Percentiles rank a stretch among this genome's conserved stretches.
Evolutionary conservation across 805 yeast genomes (phyloP).

Genomic region (Metschnikowia henanensis): DNA sequence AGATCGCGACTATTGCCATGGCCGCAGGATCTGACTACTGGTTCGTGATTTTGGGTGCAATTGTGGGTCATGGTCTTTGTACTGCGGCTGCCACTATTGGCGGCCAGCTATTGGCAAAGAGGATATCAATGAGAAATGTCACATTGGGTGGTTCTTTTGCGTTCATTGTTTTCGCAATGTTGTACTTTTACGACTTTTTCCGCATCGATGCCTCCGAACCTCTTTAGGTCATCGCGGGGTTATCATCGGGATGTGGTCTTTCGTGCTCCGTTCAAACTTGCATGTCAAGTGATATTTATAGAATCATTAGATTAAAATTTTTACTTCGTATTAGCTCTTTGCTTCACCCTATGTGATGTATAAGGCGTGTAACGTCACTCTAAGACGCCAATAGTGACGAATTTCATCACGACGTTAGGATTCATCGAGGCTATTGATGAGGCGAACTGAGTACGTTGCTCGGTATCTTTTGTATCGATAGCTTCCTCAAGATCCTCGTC

Average conservation of each 20-base stretch:
- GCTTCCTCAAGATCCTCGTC: slow-evolving; percentile 24
- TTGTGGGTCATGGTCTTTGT: slow-evolving; percentile 85
- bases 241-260: too few species aligned
- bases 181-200: slow-evolving; percentile 74
- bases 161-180: slow-evolving; percentile 76
- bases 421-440: slow-evolving; percentile 20
- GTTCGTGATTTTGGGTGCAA: slow-evolving; percentile 86
- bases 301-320: too few species aligned
- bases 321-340: too few species aligned
- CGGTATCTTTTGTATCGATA: slow-evolving; percentile 3
- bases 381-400: slow-evolving; percentile 38
- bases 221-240: slow-evolving; percentile 15
- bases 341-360: too few species aligned
- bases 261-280: too few species aligned
- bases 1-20: slow-evolving; percentile 97
- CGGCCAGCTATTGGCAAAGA: slow-evolving; percentile 86
- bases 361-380: background rate
- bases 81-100: slow-evolving; percentile 91
- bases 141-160: slow-evolving; percentile 90
- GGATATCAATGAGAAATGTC: slow-evolving; percentile 87
- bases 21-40: slow-evolving; percentile 95
- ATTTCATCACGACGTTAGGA: slow-evolving; percentile 38
- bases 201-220: slow-evolving; percentile 18
- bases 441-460: slow-evolving; percentile 6
- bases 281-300: too few species aligned